phyloP scores from a whole-genome alignment of 2,329 filamentous ascomycete species.

The Stachybotrys chartarum region DNA sequence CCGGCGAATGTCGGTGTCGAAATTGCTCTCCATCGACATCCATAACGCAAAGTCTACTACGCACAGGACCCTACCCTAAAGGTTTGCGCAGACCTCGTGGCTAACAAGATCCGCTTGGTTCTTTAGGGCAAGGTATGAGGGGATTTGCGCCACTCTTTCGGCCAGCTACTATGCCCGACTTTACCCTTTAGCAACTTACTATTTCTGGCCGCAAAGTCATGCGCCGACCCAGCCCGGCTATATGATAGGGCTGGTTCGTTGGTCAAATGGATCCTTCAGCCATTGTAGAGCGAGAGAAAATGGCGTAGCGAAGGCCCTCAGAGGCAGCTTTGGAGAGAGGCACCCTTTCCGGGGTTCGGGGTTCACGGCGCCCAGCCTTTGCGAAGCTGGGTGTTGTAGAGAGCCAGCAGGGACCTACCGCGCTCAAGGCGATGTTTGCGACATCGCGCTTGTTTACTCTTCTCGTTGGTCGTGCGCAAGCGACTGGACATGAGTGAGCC shows the following conservation, averaged over 20 bases:
- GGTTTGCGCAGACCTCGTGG: neutral
- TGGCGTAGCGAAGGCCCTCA: neutral
- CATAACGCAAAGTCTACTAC: too few species aligned
- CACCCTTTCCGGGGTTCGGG: too few species aligned
- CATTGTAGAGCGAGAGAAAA: neutral
- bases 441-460: neutral
- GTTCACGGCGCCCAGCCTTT: too few species aligned
- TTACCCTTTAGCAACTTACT: neutral
- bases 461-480: neutral
- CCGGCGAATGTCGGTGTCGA: neutral
- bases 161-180: neutral
- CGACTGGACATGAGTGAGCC: neutral
- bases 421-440: neutral
- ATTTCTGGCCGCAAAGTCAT: neutral
- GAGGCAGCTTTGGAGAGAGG: too few species aligned
- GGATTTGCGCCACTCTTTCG: neutral
- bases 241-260: neutral
- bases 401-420: too few species aligned
- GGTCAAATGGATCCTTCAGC: neutral
- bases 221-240: neutral
- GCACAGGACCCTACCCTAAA: neutral
- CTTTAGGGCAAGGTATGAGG: neutral
- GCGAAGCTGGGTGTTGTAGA: too few species aligned
- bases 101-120: neutral
- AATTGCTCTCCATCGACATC: neutral